Evolutionary conservation across 2,329 filamentous ascomycete genomes (phyloP).

Genomic region (Paraphaeosphaeria minitans): DNA sequence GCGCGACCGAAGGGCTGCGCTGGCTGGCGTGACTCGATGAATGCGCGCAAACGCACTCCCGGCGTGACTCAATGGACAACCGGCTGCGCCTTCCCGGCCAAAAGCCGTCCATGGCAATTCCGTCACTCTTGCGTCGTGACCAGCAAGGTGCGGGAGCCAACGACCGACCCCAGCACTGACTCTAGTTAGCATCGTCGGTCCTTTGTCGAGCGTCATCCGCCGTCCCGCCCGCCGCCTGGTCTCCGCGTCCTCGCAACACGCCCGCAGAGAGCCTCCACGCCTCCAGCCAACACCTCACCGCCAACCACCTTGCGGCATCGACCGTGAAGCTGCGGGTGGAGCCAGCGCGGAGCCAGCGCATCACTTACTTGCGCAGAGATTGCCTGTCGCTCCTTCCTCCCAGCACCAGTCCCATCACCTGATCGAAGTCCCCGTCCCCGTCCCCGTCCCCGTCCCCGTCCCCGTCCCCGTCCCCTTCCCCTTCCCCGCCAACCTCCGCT

Average conservation of each 20-base stretch:
- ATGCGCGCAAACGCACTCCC: neutral
- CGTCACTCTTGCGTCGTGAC: conserved; percentile 27
- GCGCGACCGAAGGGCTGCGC: neutral
- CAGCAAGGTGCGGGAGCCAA: conserved; percentile 13
- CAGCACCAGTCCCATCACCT: conserved; percentile 19
- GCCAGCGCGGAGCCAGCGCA: conserved; percentile 48
- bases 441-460: too few relatives aligned
- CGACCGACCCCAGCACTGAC: conserved; percentile 20
- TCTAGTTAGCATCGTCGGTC: conserved; percentile 30
- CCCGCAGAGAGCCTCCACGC: conserved; percentile 15
- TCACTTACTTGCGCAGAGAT: conserved; percentile 23
- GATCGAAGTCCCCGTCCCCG: conserved; percentile 30
- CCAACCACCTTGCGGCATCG: conserved; percentile 16
- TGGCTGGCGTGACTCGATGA: neutral
- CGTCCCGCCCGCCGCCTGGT: conserved; percentile 25
- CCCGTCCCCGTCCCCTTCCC: too few relatives aligned
- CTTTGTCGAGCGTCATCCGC: conserved; percentile 39
- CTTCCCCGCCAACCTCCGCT: conserved; percentile 27
- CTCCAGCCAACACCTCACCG: conserved; percentile 26
- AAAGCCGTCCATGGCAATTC: conserved; percentile 2
- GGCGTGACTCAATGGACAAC: neutral
- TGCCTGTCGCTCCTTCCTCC: conserved; percentile 32
- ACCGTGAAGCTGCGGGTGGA: conserved; percentile 34
- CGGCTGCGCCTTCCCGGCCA: neutral
- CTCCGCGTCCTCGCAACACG: conserved; percentile 26